Evolutionary conservation across 2,329 filamentous ascomycete species (phyloP), one percentile per base, ranked within the genome.

Genomic region (Aspergillus neotritici): DNA sequence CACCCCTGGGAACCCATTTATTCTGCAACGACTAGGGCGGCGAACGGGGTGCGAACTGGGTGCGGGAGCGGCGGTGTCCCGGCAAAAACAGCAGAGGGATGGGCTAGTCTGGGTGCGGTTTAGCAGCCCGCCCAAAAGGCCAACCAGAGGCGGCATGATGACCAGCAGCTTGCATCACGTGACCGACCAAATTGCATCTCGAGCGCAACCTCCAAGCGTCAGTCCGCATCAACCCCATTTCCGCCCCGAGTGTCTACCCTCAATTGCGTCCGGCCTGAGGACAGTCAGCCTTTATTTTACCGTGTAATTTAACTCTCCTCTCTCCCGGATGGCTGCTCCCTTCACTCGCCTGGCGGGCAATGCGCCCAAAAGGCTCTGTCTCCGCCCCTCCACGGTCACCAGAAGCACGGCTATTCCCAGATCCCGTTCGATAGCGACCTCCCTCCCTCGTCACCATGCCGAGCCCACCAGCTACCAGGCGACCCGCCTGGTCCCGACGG

Each of bases 341-440:
- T 72, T 83, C 64, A 71, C 76, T 61, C 78, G 80, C 62, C 69
- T 82, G 54, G 76, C 76, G 65, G 70, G 75, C 67, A 74, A 74
- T 66, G 71, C 75, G 65, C 73, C 77, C 58, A 80, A 78, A 69
- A 75, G 77, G 62, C 69, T 79, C 52, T 78, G 73, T 63, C 68
- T 76, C 51, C 70, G 73, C 65, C 72, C 75, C 63, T 73, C 71
- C 61, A 66, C 65, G 51, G 61, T 65, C 55, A 64, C 56, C 62
- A 64, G 62, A 61, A 60, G 61, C 53, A 56, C 65, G 51, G 56
- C 62, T 52, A 57, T 67, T 56, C 64, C 70, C 57, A 64, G 72
- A 67, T 69, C 70, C 54, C 75, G 79, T 51, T 72, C 70, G 51
- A 71, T 83, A 58, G 75, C 78, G 45, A 77, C 75, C 41, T 75